These are phyloP conservation scores for Neurospora terricola DNA, from an alignment of 495 filamentous ascomycete species.

Conservation along the genomic window DNA sequence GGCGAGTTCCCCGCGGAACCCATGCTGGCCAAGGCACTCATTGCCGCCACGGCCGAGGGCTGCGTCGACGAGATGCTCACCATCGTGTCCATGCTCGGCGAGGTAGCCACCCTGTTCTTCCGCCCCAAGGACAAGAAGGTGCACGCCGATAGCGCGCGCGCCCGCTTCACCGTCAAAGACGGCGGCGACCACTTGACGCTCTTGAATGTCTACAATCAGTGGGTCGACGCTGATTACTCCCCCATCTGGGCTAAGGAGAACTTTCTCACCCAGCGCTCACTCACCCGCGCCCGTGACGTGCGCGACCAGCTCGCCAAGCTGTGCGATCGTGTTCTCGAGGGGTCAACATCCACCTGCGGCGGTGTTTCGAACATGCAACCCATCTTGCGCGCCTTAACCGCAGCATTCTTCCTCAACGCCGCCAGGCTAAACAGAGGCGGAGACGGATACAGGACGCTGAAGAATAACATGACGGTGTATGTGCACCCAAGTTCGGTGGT, in stretches of 20 bases:
- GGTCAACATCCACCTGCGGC: slow-evolving; percentile 59
- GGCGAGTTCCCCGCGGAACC: slow-evolving; percentile 93
- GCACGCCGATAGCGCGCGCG: slow-evolving; percentile 86
- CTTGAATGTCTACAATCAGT: slow-evolving; percentile 96
- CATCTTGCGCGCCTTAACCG: slow-evolving; percentile 78
- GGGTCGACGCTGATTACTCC: slow-evolving; percentile 87
- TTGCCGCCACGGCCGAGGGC: slow-evolving; percentile 78
- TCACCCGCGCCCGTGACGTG: slow-evolving; percentile 82
- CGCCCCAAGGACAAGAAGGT: slow-evolving; percentile 96
- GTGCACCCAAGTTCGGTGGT: slow-evolving; percentile 80
- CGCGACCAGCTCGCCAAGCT: slow-evolving; percentile 91
- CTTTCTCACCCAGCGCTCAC: slow-evolving; percentile 80
- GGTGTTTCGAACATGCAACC: slow-evolving; percentile 62
- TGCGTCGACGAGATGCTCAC: slow-evolving; percentile 95
- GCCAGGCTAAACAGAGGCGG: slow-evolving; percentile 77
- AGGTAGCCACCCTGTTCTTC: slow-evolving; percentile 84
- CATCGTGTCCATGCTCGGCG: slow-evolving; percentile 88
- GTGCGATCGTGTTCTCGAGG: slow-evolving; percentile 80
- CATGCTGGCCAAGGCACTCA: slow-evolving; percentile 83
- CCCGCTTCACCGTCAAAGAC: slow-evolving; percentile 83
- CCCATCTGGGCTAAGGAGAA: slow-evolving; percentile 88
- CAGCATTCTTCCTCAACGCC: slow-evolving; percentile 93
- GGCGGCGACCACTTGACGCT: slow-evolving; percentile 87
- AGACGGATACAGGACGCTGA: slow-evolving; percentile 88
- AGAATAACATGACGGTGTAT: slow-evolving; percentile 82